These are phyloP conservation scores for Curvularia sp. DNA, from an alignment of 2,329 filamentous ascomycete genomes.

Conservation along the genomic window DNA sequence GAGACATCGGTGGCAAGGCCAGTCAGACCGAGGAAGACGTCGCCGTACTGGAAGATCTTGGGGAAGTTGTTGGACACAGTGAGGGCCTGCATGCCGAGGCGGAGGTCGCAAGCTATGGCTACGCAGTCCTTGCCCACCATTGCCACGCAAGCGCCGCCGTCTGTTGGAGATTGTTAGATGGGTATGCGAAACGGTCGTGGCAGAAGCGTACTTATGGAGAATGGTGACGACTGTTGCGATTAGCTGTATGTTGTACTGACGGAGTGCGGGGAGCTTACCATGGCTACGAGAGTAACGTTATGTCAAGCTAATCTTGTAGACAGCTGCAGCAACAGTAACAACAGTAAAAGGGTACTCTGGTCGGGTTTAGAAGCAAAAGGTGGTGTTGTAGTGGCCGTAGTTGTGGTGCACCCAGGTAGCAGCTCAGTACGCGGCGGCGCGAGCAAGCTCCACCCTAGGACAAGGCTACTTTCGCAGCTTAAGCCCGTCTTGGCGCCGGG, in stretches of 20 bases:
- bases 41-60: constrained; percentile 98
- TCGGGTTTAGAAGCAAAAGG: not conserved
- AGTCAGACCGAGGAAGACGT: constrained; percentile 93
- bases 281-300: constrained; percentile 36
- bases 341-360: not conserved
- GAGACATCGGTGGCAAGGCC: constrained; percentile 95
- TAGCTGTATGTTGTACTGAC: constrained; percentile 34
- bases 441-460: constrained; percentile 11
- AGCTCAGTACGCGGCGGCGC: constrained; percentile 33
- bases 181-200: constrained; percentile 13
- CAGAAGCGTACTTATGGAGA: constrained; percentile 81
- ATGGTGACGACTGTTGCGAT: constrained; percentile 76
- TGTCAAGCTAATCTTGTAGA: not conserved
- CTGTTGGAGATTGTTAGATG: constrained; percentile 49
- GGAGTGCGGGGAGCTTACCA: constrained; percentile 46
- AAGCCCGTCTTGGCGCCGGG: constrained; percentile 22
- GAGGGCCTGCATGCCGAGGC: constrained; percentile 92
- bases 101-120: constrained; percentile 98
- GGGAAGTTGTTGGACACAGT: constrained; percentile 99
- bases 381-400: constrained; percentile 8
- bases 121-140: constrained; percentile 99
- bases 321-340: not conserved
- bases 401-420: constrained; percentile 24
- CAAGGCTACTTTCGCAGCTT: constrained; percentile 4
- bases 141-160: constrained; percentile 93